Percentiles rank a stretch among this genome's conserved stretches.
Conservation (phyloP, 805 yeast genomes). For the Kregervanrija pseudodelftensis region DNA sequence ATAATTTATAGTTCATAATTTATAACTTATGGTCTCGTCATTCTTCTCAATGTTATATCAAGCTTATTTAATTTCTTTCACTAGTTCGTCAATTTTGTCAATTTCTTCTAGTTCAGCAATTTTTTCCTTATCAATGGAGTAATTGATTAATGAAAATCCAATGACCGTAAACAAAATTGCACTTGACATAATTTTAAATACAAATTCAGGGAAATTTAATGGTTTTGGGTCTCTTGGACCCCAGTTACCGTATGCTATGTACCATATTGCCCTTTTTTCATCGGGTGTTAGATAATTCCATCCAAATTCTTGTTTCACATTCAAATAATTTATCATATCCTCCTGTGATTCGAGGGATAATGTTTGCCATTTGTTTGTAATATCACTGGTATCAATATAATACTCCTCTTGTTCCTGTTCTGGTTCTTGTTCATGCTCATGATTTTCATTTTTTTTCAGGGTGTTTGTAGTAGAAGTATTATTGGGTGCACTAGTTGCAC, state of each 20-base stretch:
- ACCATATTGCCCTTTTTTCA: conserved; percentile 53
- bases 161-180: conserved; percentile 27
- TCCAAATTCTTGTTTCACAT: conserved; percentile 30
- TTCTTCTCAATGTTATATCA: no score
- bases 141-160: conserved; percentile 28
- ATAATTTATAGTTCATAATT: no score
- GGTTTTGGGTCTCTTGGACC: conserved; percentile 41
- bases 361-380: conserved; percentile 27
- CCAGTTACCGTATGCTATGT: conserved; percentile 56
- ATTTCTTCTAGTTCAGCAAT: conserved; percentile 9
- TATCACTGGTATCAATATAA: conserved; percentile 24
- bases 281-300: conserved; percentile 37
- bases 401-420: conserved; percentile 21
- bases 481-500: no score
- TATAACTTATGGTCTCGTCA: no score
- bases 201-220: conserved; percentile 26
- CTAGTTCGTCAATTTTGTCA: not conserved
- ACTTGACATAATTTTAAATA: conserved; percentile 27
- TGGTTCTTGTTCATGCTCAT: not conserved
- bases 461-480: no score
- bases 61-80: not conserved
- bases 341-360: conserved; percentile 28
- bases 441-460: not conserved
- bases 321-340: conserved; percentile 29
- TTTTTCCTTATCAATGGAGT: conserved; percentile 23